phyloP scores from a whole-genome alignment of 2,329 filamentous ascomycete species.

The Elsinoe arachidis region DNA sequence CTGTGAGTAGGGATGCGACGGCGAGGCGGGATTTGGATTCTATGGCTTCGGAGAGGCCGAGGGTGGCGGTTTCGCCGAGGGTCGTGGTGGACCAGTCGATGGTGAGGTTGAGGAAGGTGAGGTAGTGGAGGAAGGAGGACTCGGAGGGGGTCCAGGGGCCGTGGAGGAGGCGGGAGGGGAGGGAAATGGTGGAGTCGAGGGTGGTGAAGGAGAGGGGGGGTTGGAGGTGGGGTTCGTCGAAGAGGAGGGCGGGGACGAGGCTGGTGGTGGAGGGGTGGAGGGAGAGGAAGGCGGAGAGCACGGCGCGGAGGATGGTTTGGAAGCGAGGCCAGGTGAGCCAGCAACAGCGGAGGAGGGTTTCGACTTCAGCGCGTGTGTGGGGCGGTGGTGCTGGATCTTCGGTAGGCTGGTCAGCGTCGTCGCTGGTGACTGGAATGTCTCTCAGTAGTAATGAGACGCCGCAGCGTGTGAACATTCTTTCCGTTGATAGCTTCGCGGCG shows the following conservation, averaged over 20 bases:
- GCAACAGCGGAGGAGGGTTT: slow-evolving; percentile 24
- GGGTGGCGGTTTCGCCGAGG: slow-evolving; percentile 22
- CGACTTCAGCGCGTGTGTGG: slow-evolving; percentile 15
- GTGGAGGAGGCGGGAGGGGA: slow-evolving; percentile 17
- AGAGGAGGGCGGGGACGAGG: slow-evolving; percentile 8
- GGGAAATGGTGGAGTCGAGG: slow-evolving; percentile 9
- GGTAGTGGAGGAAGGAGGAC: slow-evolving; percentile 18
- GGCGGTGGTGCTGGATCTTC: neutral
- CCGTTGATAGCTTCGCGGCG: slow-evolving; percentile 23
- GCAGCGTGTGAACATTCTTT: slow-evolving; percentile 23
- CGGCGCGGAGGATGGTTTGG: slow-evolving; percentile 19
- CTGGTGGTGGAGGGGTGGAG: neutral
- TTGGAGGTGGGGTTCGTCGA: slow-evolving; percentile 16
- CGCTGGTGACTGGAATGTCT: slow-evolving; percentile 16
- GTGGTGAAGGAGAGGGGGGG: slow-evolving; percentile 18
- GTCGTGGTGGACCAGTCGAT: slow-evolving; percentile 15
- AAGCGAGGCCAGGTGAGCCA: slow-evolving; percentile 30
- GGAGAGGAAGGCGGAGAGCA: neutral
- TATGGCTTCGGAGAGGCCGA: slow-evolving; percentile 25
- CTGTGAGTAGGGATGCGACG: slow-evolving; percentile 19
- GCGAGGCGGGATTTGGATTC: slow-evolving; percentile 17
- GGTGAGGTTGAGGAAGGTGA: slow-evolving; percentile 11
- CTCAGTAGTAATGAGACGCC: slow-evolving; percentile 12
- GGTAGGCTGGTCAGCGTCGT: neutral
- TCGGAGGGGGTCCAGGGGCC: slow-evolving; percentile 23